Percentiles rank a stretch among this genome's conserved stretches.
Conservation (phyloP, 352 stramenopile genomes). For the Phytopythium litorale region DNA sequence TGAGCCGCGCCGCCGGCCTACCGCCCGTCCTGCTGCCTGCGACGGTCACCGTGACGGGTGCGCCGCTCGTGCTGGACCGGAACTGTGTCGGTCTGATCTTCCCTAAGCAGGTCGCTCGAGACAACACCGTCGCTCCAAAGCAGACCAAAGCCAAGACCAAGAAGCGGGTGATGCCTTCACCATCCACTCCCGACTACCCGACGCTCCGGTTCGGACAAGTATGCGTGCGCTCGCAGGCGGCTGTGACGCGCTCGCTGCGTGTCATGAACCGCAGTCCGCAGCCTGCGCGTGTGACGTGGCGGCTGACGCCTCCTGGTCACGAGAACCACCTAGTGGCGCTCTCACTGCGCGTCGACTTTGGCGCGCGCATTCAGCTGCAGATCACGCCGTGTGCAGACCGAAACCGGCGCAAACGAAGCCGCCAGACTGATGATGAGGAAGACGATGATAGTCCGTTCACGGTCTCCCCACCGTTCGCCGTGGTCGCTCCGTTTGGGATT, state of each 20-base stretch:
- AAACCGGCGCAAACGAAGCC: neutral
- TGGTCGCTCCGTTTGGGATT: conserved; percentile 31
- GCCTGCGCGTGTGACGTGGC: conserved; percentile 51
- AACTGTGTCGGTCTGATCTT: conserved; percentile 67
- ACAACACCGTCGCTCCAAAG: neutral
- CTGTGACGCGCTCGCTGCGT: conserved; percentile 44
- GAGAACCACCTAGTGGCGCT: conserved; percentile 58
- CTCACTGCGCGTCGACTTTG: conserved; percentile 53
- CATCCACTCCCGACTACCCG: conserved; percentile 20
- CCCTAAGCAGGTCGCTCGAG: conserved; percentile 8
- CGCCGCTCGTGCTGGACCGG: conserved; percentile 46
- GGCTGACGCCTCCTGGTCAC: conserved; percentile 37
- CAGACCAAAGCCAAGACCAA: neutral
- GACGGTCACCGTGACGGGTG: conserved; percentile 48
- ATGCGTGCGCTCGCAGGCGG: conserved; percentile 26
- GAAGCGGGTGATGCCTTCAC: neutral
- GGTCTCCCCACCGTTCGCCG: neutral
- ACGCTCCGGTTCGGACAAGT: conserved; percentile 47
- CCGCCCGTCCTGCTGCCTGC: conserved; percentile 63
- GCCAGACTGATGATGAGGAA: conserved; percentile 13
- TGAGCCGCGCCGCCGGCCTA: conserved; percentile 39
- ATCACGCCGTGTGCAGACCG: conserved; percentile 26
- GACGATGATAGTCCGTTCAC: conserved; percentile 9
- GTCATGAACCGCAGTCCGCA: conserved; percentile 71
- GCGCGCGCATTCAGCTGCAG: conserved; percentile 31